These are phyloP conservation scores for Chamaecyparis obtusa DNA, from an alignment of 75 land plant genomes.

Conservation along the genomic window DNA sequence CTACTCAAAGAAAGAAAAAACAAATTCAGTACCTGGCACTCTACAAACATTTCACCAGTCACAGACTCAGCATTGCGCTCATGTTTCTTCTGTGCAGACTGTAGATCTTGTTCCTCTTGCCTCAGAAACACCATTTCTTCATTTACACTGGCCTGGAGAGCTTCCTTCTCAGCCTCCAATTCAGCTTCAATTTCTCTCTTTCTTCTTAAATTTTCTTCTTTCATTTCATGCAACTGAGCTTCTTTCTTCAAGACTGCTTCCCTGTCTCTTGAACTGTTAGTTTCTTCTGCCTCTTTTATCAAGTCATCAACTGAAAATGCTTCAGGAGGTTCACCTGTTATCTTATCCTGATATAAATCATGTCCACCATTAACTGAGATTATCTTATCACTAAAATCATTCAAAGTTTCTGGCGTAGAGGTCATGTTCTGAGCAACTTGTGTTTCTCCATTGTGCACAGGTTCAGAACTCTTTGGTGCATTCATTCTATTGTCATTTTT, in stretches of 20 bases:
- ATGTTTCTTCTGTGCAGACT: constrained; percentile 68
- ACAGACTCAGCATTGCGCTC: constrained; percentile 96
- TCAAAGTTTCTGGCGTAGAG: neutral
- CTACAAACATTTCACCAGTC: constrained; percentile 95
- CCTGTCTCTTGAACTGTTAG: constrained; percentile 24
- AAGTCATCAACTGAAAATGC: constrained; percentile 12
- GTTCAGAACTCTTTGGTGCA: neutral
- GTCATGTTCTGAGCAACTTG: neutral
- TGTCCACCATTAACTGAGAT: neutral
- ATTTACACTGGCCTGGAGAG: constrained; percentile 30
- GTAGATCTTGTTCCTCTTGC: constrained; percentile 65
- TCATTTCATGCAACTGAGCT: constrained; percentile 28
- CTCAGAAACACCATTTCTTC: constrained; percentile 60
- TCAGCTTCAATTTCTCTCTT: constrained; percentile 40
- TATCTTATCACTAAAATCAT: neutral
- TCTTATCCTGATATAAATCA: neutral
- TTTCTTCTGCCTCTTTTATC: constrained; percentile 36
- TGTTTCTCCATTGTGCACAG: neutral
- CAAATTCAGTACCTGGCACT: constrained; percentile 72
- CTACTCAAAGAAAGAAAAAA: neutral
- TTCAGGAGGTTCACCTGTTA: neutral
- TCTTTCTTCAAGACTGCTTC: constrained; percentile 29
- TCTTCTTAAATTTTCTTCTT: constrained; percentile 25
- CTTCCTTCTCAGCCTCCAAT: constrained; percentile 35
- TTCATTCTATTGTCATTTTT: neutral